Evolutionary conservation across 441 rosid species (phyloP), one percentile per base, ranked within the genome.

Genomic region (Geranium incanum): DNA sequence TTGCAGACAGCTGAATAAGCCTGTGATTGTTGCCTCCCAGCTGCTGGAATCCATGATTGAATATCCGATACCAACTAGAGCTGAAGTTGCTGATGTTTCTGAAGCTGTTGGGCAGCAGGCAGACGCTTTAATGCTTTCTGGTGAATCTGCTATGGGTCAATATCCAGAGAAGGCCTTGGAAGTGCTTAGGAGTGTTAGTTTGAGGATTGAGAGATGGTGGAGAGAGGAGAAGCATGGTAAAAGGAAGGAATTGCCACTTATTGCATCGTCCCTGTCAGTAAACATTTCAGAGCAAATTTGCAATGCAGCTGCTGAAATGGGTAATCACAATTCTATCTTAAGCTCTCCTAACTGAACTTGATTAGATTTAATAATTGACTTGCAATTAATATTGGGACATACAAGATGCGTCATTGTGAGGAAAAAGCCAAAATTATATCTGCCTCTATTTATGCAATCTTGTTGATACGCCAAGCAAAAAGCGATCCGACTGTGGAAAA

Each of bases 111-210:
- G 98, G 82, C 98, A 95, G 78, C 79, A 96, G 75, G 82, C 99
- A 19, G 99, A 95, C 78, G 99, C 96, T 57, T 79, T 95, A 75
- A 95, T 92, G 99, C 96, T 95, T 72, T 95, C 99, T 68, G 98
- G 98, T 50, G 99, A 95, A 80, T 92, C 99, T 13, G 99, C 99
- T 18, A 95, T 95, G 99, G 99, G 99, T 66, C 98, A 90, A 76
- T 95, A 66, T 84, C 97, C 97, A 2, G 97, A 91, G 33, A 92
- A 92, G 83, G 97, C 98, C 62, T 81, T 95, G 71, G 71, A 93
- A 8, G 98, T 95, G 81, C 87, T 92, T 18, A 88, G 97, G 74
- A 89, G 81, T 78, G 98, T 95, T 64, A 92, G 97, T 78, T 67
- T 90, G 73, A 90, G 99, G 79, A 95, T 92, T 45, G 99, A 95